Evolutionary conservation across 805 yeast genomes (phyloP).

Genomic region (Saccharomycopsis selenospora): DNA sequence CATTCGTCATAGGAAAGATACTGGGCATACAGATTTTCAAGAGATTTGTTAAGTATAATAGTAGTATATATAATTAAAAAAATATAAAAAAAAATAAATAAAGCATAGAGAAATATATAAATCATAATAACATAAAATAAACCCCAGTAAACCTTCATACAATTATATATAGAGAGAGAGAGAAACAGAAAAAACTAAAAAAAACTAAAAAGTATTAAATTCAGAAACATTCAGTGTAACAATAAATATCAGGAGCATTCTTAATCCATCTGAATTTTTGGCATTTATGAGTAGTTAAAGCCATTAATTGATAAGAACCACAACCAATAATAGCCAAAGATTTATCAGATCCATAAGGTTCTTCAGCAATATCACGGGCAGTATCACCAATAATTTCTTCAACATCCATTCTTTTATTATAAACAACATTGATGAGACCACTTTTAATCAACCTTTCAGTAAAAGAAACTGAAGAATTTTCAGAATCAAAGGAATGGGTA

Average conservation of each 20-base stretch:
- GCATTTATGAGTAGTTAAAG: constrained; percentile 28
- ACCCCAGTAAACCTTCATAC: too few relatives aligned
- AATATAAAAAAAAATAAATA: too few relatives aligned
- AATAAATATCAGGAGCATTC: constrained; percentile 36
- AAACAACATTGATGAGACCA: constrained; percentile 21
- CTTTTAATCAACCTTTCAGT: constrained; percentile 18
- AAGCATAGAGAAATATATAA: too few relatives aligned
- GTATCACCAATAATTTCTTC: background rate
- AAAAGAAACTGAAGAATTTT: background rate
- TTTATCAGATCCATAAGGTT: constrained; percentile 22
- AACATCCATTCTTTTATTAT: constrained; percentile 4
- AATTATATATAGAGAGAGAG: too few relatives aligned
- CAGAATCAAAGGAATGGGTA: background rate
- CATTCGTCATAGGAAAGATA: constrained; percentile 51
- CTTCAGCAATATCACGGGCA: constrained; percentile 16
- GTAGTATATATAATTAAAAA: too few relatives aligned
- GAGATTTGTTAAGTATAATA: constrained; percentile 32
- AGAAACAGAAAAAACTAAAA: too few relatives aligned
- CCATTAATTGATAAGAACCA: constrained; percentile 34
- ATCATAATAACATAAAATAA: too few relatives aligned
- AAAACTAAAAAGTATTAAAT: too few relatives aligned
- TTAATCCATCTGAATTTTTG: constrained; percentile 25
- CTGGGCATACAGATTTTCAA: constrained; percentile 58
- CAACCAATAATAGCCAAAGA: constrained; percentile 35
- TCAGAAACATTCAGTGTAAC: constrained; percentile 30